Evolutionary conservation across 306 rosid species (phyloP), one percentile per base, ranked within the genome.

Genomic region (Citrullus colocynthis): DNA sequence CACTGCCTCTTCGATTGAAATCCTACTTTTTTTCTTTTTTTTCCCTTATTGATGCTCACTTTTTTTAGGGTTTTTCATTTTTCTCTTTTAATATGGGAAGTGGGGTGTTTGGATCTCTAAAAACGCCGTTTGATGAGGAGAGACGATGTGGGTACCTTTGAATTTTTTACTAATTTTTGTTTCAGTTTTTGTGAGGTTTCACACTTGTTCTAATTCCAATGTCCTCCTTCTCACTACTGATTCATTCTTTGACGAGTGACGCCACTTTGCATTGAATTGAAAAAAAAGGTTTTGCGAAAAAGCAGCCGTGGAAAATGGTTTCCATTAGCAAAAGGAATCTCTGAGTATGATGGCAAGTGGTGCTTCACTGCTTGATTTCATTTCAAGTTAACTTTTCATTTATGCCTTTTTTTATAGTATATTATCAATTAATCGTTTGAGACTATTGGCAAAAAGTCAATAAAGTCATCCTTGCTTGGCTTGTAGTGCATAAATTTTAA

Each of bases 91-190:
- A 70, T 44, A 45, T 21, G 57, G 36, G 20, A 16, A 72, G 77
- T 48, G 60, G 54, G 16, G 16, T 28, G 44, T 48, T 49, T 51
- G 60, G 77, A 72, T 72, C 77, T 72, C 60, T 16, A 72, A 72
- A 72, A 16, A 48, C 77, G 77, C 77, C 77, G 77, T 48, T 72
- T 18, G 77, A 20, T 72, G 77, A 72, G 77, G 77, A 70, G 20
- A 70, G 60, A 49, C 14, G 59, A 72, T 28, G 77, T 51, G 77
- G 59, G 41, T 13, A 16, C 16, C n/a, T 72, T 44, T 45, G 76
- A 70, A 28, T 13, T 20, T 42, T 12, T 12, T n/a, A 21, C 4
- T 14, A 13, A 37, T 37, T 37, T 65, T 65, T 39, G 36, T 15
- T 16, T 3, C 7, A 34, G 36, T 63, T 63, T 15, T 9, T 12